phyloP scores from a whole-genome alignment of 495 filamentous ascomycete genomes.

The Umbilicaria muhlenbergii region DNA sequence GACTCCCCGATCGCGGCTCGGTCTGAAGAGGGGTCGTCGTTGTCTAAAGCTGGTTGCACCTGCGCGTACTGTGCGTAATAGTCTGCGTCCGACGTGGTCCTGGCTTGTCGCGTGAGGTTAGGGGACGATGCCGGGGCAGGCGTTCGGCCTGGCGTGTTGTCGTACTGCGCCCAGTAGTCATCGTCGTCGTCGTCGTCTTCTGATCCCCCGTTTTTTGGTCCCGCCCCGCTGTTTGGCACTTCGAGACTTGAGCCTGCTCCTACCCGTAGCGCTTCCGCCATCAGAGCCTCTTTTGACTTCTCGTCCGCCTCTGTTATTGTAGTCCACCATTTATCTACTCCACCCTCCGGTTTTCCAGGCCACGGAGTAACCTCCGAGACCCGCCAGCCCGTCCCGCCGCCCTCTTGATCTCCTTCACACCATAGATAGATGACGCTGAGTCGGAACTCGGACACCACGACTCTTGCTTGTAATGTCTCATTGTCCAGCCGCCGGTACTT shows the following conservation, averaged over 20 bases:
- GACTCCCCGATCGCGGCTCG: conserved; percentile 31
- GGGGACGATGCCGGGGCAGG: conserved; percentile 37
- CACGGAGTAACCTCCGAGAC: conserved; percentile 61
- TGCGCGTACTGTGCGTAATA: conserved; percentile 81
- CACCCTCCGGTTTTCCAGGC: conserved; percentile 24
- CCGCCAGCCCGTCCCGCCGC: conserved; percentile 60
- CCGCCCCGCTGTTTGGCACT: neutral
- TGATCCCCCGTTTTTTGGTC: conserved; percentile 14
- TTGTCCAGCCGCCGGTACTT: conserved; percentile 62
- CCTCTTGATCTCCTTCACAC: conserved; percentile 52
- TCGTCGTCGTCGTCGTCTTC: conserved; percentile 65
- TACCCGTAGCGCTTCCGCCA: conserved; percentile 23
- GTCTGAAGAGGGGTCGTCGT: conserved; percentile 61
- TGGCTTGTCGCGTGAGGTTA: conserved; percentile 18
- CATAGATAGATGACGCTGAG: conserved; percentile 47
- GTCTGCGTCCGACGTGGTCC: conserved; percentile 43
- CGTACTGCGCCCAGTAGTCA: conserved; percentile 90
- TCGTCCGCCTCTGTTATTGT: conserved; percentile 38
- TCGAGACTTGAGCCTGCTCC: conserved; percentile 3
- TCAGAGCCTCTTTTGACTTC: conserved; percentile 19
- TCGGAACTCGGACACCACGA: conserved; percentile 37
- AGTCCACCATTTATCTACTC: conserved; percentile 30
- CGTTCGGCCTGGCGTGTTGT: conserved; percentile 64
- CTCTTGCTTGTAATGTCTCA: conserved; percentile 66
- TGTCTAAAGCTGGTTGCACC: conserved; percentile 85